Percentiles rank a stretch among this genome's conserved stretches.
phyloP scores from a whole-genome alignment of 2,329 filamentous ascomycete genomes.

The Monilinia polystroma region DNA sequence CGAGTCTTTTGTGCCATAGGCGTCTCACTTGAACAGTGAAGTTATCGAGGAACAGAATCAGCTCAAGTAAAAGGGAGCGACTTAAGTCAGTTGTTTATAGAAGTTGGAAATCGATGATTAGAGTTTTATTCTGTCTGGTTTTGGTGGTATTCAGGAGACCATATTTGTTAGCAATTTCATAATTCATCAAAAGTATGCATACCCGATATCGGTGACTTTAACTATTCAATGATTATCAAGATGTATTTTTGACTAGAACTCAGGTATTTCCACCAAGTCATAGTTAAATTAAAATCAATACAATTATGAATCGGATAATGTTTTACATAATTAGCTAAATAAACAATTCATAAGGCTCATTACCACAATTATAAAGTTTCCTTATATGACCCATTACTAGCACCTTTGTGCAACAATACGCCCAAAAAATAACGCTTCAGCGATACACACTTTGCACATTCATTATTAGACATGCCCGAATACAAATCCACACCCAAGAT shows the following conservation, averaged over 20 bases:
- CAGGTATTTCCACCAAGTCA: neutral
- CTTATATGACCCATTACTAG: too few species aligned
- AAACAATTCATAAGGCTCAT: neutral
- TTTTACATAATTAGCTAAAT: neutral
- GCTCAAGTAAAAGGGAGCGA: neutral
- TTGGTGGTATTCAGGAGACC: fast-evolving
- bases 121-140: neutral
- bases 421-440: neutral
- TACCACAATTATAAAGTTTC: neutral
- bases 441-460: neutral
- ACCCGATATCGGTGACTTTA: too few species aligned
- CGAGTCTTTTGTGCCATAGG: neutral
- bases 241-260: neutral
- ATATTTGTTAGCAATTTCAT: neutral
- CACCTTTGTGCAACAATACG: neutral
- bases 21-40: too few species aligned
- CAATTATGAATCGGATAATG: neutral
- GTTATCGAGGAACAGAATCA: neutral
- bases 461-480: neutral
- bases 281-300: fast-evolving
- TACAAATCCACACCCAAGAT: too few species aligned
- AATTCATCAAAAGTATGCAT: too few species aligned
- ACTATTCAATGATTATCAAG: neutral
- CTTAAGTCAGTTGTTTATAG: neutral
- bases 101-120: neutral